phyloP scores from a whole-genome alignment of 192 early-diverging fungal genomes.

The Spizellomyces sp. region DNA sequence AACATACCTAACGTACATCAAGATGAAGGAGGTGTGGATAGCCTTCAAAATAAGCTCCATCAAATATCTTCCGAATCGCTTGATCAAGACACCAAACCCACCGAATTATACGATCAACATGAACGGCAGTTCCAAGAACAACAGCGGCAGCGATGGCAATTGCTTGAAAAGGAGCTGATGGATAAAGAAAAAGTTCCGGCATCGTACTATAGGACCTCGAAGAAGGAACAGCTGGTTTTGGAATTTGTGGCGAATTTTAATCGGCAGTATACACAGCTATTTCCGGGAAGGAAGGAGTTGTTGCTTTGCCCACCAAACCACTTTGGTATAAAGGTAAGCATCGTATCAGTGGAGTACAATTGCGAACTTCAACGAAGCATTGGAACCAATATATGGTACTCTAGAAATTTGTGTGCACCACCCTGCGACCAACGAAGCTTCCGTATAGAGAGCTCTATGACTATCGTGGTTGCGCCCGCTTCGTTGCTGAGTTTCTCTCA shows the following conservation, averaged over 20 bases:
- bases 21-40: neutral
- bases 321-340: conserved; percentile 51
- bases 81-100: neutral
- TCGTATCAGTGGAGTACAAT: neutral
- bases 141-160: conserved; percentile 27
- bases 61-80: neutral
- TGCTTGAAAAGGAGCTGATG: conserved; percentile 32
- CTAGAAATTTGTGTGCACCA: conserved; percentile 63
- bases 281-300: conserved; percentile 56
- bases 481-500: conserved; percentile 56
- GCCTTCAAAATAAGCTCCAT: neutral
- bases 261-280: conserved; percentile 59
- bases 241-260: conserved; percentile 61
- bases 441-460: conserved; percentile 59
- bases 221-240: conserved; percentile 50
- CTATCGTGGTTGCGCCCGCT: conserved; percentile 54
- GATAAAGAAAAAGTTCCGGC: conserved; percentile 46
- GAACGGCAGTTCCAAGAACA: conserved; percentile 44
- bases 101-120: conserved; percentile 33
- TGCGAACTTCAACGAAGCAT: neutral
- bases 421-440: conserved; percentile 56
- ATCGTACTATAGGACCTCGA: conserved; percentile 48
- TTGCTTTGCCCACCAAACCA: conserved; percentile 51
- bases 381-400: neutral
- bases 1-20: neutral